Evolutionary conservation across 2,329 filamentous ascomycete genomes (phyloP).

Genomic region (Pseudogymnoascus pannorum): DNA sequence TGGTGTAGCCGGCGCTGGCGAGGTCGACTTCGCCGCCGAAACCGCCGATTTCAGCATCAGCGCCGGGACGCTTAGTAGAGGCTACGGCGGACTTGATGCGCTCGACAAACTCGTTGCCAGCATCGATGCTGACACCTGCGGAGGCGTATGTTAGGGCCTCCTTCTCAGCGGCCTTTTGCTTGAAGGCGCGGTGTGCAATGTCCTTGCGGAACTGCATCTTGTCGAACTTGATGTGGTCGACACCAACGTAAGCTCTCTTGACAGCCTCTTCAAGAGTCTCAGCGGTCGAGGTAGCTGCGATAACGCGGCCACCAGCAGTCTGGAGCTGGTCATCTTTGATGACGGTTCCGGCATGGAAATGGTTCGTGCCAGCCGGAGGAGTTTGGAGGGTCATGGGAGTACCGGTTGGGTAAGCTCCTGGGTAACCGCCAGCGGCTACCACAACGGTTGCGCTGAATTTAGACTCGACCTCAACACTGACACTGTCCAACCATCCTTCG

Average conservation of each 20-base stretch:
- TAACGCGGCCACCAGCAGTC: slow-evolving; percentile 83
- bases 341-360: slow-evolving; percentile 91
- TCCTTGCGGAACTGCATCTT: slow-evolving; percentile 64
- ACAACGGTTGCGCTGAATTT: slow-evolving; percentile 85
- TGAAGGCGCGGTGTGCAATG: slow-evolving; percentile 73
- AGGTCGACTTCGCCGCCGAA: slow-evolving; percentile 88
- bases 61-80: slow-evolving; percentile 75
- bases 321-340: slow-evolving; percentile 56
- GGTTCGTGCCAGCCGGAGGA: slow-evolving; percentile 45
- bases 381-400: slow-evolving; percentile 46
- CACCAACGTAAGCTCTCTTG: slow-evolving; percentile 76
- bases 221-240: slow-evolving; percentile 66
- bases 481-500: slow-evolving; percentile 62
- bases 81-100: slow-evolving; percentile 87
- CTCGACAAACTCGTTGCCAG: slow-evolving; percentile 85
- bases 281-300: slow-evolving; percentile 79
- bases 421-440: slow-evolving; percentile 88
- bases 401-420: slow-evolving; percentile 76
- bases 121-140: slow-evolving; percentile 89
- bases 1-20: slow-evolving; percentile 62
- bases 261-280: slow-evolving; percentile 75
- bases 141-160: slow-evolving; percentile 78
- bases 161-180: slow-evolving; percentile 31
- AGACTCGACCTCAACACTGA: slow-evolving; percentile 58
- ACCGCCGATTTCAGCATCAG: slow-evolving; percentile 88